Percentiles rank a stretch among this genome's conserved stretches.
Conservation (phyloP, 169 alveolate species). For the Miamiensis avidus region DNA sequence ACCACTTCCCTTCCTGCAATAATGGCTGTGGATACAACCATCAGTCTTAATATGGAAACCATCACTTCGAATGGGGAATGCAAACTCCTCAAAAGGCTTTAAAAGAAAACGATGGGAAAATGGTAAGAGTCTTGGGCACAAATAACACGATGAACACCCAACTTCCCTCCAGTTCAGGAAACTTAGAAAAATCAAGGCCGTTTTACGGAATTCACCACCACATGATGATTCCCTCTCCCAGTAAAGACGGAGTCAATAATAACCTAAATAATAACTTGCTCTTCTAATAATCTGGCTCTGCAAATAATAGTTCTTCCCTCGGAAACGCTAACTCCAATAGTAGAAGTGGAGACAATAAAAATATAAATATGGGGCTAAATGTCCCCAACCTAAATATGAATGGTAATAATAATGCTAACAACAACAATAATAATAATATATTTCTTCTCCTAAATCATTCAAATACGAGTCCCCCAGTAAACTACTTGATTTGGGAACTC, state of each 20-base stretch:
- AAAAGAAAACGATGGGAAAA: neutral
- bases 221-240: neutral
- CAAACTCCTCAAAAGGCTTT: neutral
- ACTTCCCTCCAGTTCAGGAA: neutral
- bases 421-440: too few species aligned
- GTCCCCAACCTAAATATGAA: too few species aligned
- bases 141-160: neutral
- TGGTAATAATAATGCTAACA: neutral
- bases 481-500: neutral
- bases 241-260: neutral
- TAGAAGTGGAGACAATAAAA: too few species aligned
- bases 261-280: neutral
- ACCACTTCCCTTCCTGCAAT: too few species aligned
- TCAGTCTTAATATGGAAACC: too few species aligned
- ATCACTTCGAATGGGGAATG: neutral
- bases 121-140: neutral
- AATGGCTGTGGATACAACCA: too few species aligned
- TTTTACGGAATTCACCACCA: too few species aligned
- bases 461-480: neutral
- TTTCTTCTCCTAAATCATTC: neutral
- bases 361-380: too few species aligned
- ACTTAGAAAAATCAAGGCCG: neutral
- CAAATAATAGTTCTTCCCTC: too few species aligned
- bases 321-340: too few species aligned
- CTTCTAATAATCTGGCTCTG: too few species aligned